Evolutionary conservation across 1,284 basidiomycete species (phyloP).

Genomic region (Pisolithus thermaeus): DNA sequence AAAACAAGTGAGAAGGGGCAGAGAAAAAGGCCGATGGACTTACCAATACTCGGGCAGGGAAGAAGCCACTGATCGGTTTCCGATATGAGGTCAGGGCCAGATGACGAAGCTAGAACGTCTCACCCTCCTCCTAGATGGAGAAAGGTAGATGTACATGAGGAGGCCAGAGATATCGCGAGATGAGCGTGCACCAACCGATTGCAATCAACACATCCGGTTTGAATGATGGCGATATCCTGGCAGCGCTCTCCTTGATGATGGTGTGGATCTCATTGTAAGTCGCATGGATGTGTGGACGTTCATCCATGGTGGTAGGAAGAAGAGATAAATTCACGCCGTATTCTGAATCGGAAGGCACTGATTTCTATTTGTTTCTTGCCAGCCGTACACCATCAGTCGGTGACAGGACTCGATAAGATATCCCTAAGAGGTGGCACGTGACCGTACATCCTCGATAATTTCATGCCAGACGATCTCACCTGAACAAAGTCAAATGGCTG

Average conservation of each 20-base stretch:
- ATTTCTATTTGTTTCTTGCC: too few species aligned
- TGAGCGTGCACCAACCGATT: constrained; percentile 50
- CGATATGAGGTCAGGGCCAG: not conserved
- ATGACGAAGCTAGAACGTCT: constrained; percentile 28
- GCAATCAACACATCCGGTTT: constrained; percentile 77
- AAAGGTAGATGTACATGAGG: not conserved
- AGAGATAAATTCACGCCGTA: not conserved
- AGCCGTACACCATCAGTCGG: too few species aligned
- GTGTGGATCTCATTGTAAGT: constrained; percentile 88
- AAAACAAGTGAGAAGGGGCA: not conserved
- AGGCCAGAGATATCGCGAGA: not conserved
- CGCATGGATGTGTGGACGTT: constrained; percentile 56
- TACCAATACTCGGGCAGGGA: constrained; percentile 88
- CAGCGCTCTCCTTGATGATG: constrained; percentile 58
- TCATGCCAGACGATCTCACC: too few species aligned
- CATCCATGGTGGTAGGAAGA: constrained; percentile 29
- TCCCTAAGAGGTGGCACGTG: not conserved
- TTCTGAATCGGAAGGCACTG: too few species aligned
- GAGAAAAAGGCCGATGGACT: constrained; percentile 13
- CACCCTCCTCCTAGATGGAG: constrained; percentile 64
- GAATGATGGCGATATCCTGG: constrained; percentile 60
- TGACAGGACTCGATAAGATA: too few species aligned
- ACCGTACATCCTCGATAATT: not conserved
- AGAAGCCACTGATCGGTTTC: constrained; percentile 68
- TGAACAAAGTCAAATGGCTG: constrained; percentile 13